Conservation (phyloP, 208 protist species). For the Leishmania martiniquensis region DNA sequence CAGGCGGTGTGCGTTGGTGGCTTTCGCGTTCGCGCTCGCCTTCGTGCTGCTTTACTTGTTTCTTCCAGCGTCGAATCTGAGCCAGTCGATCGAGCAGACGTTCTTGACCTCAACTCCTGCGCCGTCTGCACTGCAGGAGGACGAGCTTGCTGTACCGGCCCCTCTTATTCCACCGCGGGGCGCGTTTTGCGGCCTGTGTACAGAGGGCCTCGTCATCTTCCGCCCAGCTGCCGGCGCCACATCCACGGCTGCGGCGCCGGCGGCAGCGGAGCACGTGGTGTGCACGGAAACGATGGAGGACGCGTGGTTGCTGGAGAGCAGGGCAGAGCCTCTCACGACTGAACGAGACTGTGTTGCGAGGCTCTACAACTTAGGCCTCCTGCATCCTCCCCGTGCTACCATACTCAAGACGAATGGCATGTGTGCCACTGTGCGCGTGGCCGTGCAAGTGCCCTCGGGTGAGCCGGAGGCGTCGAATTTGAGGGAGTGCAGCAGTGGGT, state of each 20-base stretch:
- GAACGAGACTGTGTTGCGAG: constrained; percentile 16
- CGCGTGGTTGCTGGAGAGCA: not conserved
- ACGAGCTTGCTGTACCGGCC: not conserved
- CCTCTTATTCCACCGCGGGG: not conserved
- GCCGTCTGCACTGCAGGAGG: not conserved
- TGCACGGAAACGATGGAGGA: constrained; percentile 8
- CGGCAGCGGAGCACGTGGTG: not conserved
- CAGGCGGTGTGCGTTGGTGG: not conserved
- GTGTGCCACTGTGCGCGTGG: constrained; percentile 8
- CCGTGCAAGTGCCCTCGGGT: not conserved
- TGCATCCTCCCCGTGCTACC: constrained; percentile 7
- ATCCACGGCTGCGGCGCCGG: not conserved
- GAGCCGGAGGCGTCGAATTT: not conserved
- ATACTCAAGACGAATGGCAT: not conserved
- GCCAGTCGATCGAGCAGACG: not conserved
- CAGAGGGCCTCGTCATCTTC: constrained; percentile 19
- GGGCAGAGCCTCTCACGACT: not conserved
- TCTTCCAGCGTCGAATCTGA: not conserved
- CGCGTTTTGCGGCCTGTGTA: constrained; percentile 13
- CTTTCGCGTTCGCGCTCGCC: not conserved
- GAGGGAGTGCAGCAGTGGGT: constrained; percentile 6
- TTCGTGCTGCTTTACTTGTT: not conserved
- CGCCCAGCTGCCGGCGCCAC: not conserved
- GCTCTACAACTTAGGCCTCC: constrained; percentile 15
- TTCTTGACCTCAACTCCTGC: not conserved